Base-by-base conservation (phyloP, 805 yeast genomes). In the Brettanomyces naardenensis region DNA sequence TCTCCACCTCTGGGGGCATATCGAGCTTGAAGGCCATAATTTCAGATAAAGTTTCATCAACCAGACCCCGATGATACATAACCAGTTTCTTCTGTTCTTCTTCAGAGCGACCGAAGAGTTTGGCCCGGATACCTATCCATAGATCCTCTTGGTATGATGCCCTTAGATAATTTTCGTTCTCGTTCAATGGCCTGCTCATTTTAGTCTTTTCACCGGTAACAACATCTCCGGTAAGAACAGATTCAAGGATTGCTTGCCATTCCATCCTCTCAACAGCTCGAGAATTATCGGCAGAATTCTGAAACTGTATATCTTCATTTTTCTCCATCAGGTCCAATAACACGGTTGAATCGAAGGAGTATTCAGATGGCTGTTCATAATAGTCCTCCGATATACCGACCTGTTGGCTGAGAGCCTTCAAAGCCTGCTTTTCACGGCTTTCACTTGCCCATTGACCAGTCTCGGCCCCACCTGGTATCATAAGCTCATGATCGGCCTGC, bases 161-260 rank as follows among this genome's bases (percentile, higher is more conserved):
- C 42, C 75, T 69, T 39, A 74, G 48, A 45, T 73, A 64, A 38
- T 69, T 57, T 45, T 76, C 80, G 39, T 56, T 53, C 40, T 60
- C 66, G 40, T 68, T 43, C 49, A 19, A 59, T 55, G 27, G 78
- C 37, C 70, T 73, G 13, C 74, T 77, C 39, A 84, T 68, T 58
- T 80, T 80, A 4, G 85, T 80, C 60, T 90, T 92, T 53, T 92
- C 98, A 10, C 90, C 80, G 26, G 81, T 74, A 17, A 92, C 88
- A 38, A 92, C 95, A 58, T 92, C 97, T 48, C 98, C 97, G 3
- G 94, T 90, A 26, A 92, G 71, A 3, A 92, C 97, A 3, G 88
- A 73, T 9, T 84, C 73, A 35, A 92, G 68, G 95, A 92, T 87
- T 0, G 90, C 75, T 59, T 92, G 97, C 98, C 98, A 92, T 60